These are phyloP conservation scores for Flaveria sonorensis DNA, from an alignment of 129 eudicot genomes.

Conservation along the genomic window DNA sequence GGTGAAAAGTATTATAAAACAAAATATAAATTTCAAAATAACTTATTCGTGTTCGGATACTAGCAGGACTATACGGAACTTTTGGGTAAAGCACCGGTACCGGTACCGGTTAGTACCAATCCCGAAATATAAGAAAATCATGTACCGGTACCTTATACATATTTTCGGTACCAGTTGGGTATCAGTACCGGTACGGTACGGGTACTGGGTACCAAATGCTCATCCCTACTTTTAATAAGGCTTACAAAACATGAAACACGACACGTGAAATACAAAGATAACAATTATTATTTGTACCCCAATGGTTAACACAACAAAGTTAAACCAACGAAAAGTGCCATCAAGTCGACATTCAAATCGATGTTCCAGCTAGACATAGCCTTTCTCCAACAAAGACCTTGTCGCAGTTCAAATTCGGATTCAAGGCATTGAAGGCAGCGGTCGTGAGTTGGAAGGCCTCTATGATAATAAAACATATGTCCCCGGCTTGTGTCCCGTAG, in stretches of 20 bases:
- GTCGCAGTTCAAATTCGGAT: constrained; percentile 44
- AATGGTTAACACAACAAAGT: background rate
- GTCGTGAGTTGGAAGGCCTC: constrained; percentile 33
- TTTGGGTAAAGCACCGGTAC: no score
- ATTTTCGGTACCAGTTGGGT: no score
- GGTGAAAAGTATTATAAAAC: no score
- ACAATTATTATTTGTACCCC: background rate
- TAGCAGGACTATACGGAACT: no score
- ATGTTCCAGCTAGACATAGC: constrained; percentile 34
- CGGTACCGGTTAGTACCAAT: no score
- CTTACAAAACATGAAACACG: background rate
- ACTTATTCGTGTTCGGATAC: no score
- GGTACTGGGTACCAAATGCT: no score
- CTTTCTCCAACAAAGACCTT: constrained; percentile 45
- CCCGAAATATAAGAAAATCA: no score
- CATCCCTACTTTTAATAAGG: no score
- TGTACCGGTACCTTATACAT: no score
- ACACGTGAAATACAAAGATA: background rate
- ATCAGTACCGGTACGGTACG: no score
- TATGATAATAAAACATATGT: constrained; percentile 38
- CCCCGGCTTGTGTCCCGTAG: constrained; percentile 38
- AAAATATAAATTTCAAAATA: no score
- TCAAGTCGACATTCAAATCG: background rate
- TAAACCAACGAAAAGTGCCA: background rate
- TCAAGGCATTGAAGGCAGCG: constrained; percentile 26